phyloP scores from a whole-genome alignment of 2,329 filamentous ascomycete species.

The Colletotrichum sansevieriae region DNA sequence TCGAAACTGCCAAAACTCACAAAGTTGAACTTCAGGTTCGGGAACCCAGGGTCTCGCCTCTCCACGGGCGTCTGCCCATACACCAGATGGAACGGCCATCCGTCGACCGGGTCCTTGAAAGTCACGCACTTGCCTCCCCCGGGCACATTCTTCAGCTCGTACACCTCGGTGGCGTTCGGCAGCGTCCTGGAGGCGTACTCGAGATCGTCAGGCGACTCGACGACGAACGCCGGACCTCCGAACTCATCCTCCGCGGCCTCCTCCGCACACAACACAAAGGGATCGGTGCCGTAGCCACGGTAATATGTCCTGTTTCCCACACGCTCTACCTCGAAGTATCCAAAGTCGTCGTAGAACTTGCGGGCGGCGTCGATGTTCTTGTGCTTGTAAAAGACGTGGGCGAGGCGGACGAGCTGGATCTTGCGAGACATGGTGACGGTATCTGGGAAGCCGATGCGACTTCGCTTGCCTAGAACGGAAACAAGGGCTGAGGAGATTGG shows the following conservation, averaged over 20 bases:
- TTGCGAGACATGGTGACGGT: constrained; percentile 40
- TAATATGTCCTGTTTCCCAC: constrained; percentile 65
- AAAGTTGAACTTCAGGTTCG: constrained; percentile 61
- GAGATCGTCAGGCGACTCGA: constrained; percentile 68
- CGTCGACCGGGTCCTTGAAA: constrained; percentile 66
- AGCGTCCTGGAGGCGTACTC: constrained; percentile 61
- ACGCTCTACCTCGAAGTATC: constrained; percentile 56
- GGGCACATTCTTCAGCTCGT: constrained; percentile 63
- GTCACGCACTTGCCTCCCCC: constrained; percentile 67
- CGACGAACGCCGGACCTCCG: constrained; percentile 69
- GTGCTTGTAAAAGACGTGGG: constrained; percentile 64
- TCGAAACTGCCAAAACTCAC: constrained; percentile 43
- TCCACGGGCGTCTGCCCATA: constrained; percentile 62
- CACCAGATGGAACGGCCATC: constrained; percentile 69
- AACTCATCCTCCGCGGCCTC: constrained; percentile 63
- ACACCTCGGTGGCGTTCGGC: constrained; percentile 60
- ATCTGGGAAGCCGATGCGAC: background rate
- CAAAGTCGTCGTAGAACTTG: constrained; percentile 62
- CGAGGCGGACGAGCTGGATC: constrained; percentile 55
- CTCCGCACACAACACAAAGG: constrained; percentile 69
- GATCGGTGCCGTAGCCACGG: constrained; percentile 71
- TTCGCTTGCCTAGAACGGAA: no score
- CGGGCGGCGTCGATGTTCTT: constrained; percentile 56
- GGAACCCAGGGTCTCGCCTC: constrained; percentile 52
- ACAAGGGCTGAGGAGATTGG: background rate